Conservation (phyloP, 176 grass and related monocot species). For the Triticum monococcum region DNA sequence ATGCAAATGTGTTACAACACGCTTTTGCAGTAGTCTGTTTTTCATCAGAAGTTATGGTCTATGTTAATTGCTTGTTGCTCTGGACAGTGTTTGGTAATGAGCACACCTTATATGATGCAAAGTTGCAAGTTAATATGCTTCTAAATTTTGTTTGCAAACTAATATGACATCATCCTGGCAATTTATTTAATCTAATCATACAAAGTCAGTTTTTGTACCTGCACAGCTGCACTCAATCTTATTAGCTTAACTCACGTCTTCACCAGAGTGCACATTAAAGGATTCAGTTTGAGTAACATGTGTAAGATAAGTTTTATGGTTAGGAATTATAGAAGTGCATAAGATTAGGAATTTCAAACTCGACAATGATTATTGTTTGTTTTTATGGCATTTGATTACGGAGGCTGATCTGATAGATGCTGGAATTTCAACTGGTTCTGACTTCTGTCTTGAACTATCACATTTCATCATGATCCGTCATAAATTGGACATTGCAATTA, state of each 20-base stretch:
- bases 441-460: neutral
- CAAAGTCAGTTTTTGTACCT: neutral
- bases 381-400: neutral
- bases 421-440: neutral
- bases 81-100: neutral
- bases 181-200: neutral
- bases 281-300: neutral
- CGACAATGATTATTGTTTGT: neutral
- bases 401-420: neutral
- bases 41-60: neutral
- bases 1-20: neutral
- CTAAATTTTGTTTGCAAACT: neutral
- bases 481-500: neutral
- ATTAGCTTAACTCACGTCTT: neutral
- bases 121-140: neutral
- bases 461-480: neutral
- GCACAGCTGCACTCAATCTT: neutral
- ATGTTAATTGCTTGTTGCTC: neutral
- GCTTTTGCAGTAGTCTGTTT: conserved; percentile 6
- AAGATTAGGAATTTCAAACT: neutral
- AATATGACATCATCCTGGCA: neutral
- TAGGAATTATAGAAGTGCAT: neutral
- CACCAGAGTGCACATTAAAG: neutral
- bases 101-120: neutral
- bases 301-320: neutral